Conservation (phyloP, 257 asterid genomes). For the Fraxinus excelsior region DNA sequence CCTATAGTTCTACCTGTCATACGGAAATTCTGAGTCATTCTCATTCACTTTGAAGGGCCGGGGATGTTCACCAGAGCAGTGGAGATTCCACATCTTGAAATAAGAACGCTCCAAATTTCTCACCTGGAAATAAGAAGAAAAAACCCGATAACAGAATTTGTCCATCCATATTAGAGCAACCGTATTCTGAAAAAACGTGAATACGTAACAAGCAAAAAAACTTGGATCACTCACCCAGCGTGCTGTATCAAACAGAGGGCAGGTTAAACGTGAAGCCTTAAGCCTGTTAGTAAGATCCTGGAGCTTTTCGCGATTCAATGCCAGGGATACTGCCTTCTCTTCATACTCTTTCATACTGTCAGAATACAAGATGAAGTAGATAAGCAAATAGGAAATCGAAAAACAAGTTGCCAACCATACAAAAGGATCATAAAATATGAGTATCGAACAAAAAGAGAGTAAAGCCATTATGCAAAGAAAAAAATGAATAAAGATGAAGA, state of each 20-base stretch:
- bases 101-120: conserved; percentile 84
- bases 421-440: not conserved
- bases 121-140: conserved; percentile 49
- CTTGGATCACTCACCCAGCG: conserved; percentile 75
- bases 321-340: conserved; percentile 87
- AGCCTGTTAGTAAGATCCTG: conserved; percentile 79
- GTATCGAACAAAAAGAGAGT: not conserved
- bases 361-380: not conserved
- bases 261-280: conserved; percentile 74
- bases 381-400: conserved; percentile 14
- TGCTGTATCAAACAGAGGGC: conserved; percentile 87
- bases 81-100: conserved; percentile 94
- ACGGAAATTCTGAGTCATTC: conserved; percentile 66
- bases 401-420: not conserved
- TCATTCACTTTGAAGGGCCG: conserved; percentile 84
- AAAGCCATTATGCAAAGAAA: not conserved
- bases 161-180: not conserved
- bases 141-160: not conserved
- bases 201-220: not conserved
- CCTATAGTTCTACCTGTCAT: conserved; percentile 43
- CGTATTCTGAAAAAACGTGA: not conserved
- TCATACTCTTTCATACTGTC: conserved; percentile 92
- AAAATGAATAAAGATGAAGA: not conserved
- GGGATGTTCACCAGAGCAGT: conserved; percentile 83
- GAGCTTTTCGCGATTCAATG: conserved; percentile 72